These are phyloP conservation scores for Yamadazyma siamensis DNA, from an alignment of 1,139 yeast species.

Conservation along the genomic window DNA sequence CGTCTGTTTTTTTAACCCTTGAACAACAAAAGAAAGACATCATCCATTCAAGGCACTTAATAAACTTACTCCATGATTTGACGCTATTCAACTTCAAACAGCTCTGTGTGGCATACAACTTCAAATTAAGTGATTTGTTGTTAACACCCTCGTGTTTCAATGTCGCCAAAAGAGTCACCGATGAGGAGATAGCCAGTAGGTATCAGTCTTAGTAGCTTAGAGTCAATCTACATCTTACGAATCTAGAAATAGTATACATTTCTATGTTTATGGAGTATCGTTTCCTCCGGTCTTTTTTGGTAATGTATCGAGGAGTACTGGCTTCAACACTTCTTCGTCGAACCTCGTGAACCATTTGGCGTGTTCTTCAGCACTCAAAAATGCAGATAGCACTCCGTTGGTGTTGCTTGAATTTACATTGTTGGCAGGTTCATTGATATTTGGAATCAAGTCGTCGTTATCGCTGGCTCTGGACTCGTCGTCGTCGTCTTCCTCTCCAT, in stretches of 20 bases:
- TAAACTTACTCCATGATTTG: conserved; percentile 58
- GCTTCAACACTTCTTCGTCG: conserved; percentile 94
- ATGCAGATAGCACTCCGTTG: conserved; percentile 38
- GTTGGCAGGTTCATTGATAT: conserved; percentile 2
- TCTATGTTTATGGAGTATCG: conserved; percentile 7
- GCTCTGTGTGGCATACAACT: conserved; percentile 60
- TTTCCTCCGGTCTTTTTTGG: conserved; percentile 18
- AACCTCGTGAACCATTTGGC: conserved; percentile 91
- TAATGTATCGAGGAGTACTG: conserved; percentile 74
- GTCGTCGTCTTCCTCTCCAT: conserved; percentile 20
- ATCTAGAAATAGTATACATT: conserved; percentile 2
- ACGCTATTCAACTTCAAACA: conserved; percentile 62
- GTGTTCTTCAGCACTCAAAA: conserved; percentile 65
- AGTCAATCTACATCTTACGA: not conserved
- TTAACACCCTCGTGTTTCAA: conserved; percentile 60
- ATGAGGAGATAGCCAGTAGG: conserved; percentile 49
- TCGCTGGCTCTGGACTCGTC: conserved; percentile 34
- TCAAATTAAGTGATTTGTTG: conserved; percentile 58
- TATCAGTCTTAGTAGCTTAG: not conserved
- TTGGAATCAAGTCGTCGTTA: conserved; percentile 31
- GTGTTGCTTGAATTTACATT: too few relatives aligned
- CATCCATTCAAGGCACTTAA: conserved; percentile 32
- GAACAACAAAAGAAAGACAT: conserved; percentile 18
- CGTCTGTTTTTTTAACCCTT: conserved; percentile 42
- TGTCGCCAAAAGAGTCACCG: conserved; percentile 70